A percentile compares a stretch with the other conserved stretches of the same genome.
Conservation (phyloP, 106 monocot genomes). For the Vanilla planifolia region DNA sequence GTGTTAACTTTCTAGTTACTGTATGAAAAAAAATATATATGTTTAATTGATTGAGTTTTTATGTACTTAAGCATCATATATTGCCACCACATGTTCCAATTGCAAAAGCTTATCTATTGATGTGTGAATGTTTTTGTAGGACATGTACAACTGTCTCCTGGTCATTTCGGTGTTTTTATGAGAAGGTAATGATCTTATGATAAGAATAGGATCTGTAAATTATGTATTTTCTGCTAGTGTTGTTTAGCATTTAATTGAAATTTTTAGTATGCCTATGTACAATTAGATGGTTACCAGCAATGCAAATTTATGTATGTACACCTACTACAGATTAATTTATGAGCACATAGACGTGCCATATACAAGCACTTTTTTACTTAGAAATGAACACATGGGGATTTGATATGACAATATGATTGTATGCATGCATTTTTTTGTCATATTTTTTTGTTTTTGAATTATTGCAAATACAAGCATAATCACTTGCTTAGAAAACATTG, state of each 20-base stretch:
- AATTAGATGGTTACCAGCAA: too few species aligned
- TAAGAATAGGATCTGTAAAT: not conserved
- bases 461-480: too few species aligned
- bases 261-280: too few species aligned
- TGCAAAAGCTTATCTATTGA: not conserved
- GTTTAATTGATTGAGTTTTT: not conserved
- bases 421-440: too few species aligned
- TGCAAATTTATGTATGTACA: too few species aligned
- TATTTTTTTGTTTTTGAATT: too few species aligned
- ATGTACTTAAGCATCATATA: not conserved
- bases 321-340: too few species aligned
- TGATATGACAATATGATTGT: too few species aligned
- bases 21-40: not conserved
- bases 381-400: too few species aligned
- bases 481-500: too few species aligned
- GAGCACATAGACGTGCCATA: too few species aligned
- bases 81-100: not conserved
- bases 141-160: conserved; percentile 74
- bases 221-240: not conserved
- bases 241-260: not conserved
- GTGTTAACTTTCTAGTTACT: not conserved
- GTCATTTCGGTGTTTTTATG: conserved; percentile 69
- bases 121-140: conserved; percentile 32
- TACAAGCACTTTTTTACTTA: too few species aligned
- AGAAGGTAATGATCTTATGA: conserved; percentile 40